phyloP scores from a whole-genome alignment of 148 eudicot species.

The Rhododendron kiyosumense region DNA sequence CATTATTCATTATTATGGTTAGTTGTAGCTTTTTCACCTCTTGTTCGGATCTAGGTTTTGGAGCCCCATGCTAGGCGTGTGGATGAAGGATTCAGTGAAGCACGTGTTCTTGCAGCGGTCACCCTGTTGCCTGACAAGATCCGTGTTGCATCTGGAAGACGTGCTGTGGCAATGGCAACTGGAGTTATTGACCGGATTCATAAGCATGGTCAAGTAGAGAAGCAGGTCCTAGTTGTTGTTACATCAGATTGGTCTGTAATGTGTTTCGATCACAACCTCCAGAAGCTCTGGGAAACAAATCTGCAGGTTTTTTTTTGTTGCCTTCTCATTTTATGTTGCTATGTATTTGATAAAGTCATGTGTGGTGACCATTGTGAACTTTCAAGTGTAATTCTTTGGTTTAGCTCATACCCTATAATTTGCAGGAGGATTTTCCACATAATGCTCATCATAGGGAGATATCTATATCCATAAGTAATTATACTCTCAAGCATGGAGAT shows the following conservation, averaged over 20 bases:
- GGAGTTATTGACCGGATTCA: slow-evolving; percentile 70
- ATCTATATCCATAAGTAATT: slow-evolving; percentile 81
- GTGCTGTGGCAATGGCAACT: slow-evolving; percentile 95
- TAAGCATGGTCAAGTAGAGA: slow-evolving; percentile 57
- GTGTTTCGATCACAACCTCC: slow-evolving; percentile 97
- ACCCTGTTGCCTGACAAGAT: slow-evolving; percentile 86
- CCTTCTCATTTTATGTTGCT: not conserved
- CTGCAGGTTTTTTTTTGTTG: slow-evolving; percentile 49
- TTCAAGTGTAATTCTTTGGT: not conserved
- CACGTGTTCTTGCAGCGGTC: slow-evolving; percentile 83
- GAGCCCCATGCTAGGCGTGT: slow-evolving; percentile 86
- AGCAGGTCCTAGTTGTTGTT: slow-evolving; percentile 93
- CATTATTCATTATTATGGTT: not conserved
- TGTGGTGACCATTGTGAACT: slow-evolving; percentile 3
- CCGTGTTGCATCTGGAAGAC: slow-evolving; percentile 86
- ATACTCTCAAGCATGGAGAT: slow-evolving; percentile 95
- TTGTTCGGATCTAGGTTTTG: slow-evolving; percentile 48
- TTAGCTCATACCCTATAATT: not conserved
- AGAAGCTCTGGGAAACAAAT: slow-evolving; percentile 87
- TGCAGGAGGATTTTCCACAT: slow-evolving; percentile 93
- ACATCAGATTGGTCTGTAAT: slow-evolving; percentile 97
- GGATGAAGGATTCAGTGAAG: slow-evolving; percentile 91
- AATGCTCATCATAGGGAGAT: slow-evolving; percentile 95
- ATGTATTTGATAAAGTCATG: not conserved
- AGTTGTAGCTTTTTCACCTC: not conserved